Evolutionary conservation across 345 rosid genomes (phyloP).

Genomic region (Hirschfeldia incana): DNA sequence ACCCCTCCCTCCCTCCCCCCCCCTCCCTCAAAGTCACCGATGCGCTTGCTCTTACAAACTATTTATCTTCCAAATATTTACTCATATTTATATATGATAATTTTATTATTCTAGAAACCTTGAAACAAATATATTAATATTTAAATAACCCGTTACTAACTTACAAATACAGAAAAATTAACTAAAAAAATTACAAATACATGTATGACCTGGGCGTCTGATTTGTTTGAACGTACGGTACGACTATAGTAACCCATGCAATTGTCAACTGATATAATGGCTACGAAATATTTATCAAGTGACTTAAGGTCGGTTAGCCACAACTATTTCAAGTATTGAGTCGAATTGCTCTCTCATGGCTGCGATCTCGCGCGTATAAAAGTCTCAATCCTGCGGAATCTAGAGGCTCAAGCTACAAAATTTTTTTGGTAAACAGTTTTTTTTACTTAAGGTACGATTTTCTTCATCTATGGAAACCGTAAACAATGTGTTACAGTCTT

Average conservation of each 20-base stretch:
- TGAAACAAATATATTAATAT: background rate
- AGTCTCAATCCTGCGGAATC: background rate
- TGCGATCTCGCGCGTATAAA: background rate
- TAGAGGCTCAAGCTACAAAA: background rate
- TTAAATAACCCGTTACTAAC: background rate
- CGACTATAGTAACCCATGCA: background rate
- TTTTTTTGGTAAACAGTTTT: no score
- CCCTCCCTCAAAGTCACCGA: no score
- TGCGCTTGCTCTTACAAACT: background rate
- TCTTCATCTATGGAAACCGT: background rate
- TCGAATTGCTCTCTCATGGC: background rate
- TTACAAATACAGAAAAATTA: background rate
- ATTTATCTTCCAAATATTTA: background rate
- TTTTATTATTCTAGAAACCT: background rate
- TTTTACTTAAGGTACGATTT: no score
- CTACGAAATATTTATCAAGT: background rate
- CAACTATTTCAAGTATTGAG: slow-evolving; percentile 20
- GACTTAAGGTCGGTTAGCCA: slow-evolving; percentile 20
- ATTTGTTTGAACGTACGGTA: background rate
- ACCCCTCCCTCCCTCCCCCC: no score
- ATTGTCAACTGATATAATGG: background rate
- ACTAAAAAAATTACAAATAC: background rate
- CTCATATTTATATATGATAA: background rate
- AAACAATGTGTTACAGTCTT: background rate
- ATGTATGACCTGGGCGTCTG: background rate